Base-by-base conservation (phyloP, 225 moss, liverwort and hornwort species). In the Ulota crispa region DNA sequence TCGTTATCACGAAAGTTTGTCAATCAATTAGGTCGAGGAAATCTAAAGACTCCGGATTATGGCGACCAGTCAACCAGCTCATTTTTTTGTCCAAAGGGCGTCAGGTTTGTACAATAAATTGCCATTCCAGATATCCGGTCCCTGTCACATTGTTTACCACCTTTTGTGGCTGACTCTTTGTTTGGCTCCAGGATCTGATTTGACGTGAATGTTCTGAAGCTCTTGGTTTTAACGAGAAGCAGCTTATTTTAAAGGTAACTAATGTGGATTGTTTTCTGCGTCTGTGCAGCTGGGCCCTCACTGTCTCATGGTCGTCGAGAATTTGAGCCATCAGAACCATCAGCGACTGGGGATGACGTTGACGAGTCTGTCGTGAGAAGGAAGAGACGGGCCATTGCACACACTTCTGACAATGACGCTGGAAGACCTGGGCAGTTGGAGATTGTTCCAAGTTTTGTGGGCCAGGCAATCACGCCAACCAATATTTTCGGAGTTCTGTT, bases 401-500 rank as follows among this genome's bases (percentile, higher is more conserved):
- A 75, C 4, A 23, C 73, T 14, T 26, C 85, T 65, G 84, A 84
- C 30, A 39, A 15, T 41, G 62, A n/a, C 43, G 84, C 54, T 28
- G 52, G 34, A 63, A 83, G 68, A 26, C 32, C 69, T 60, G 73
- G 61, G 62, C 64, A 73, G 66, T 57, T 75, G 83, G 83, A 79
- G 73, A 75, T 81, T 54, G 23, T 86, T 59, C 64, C 84, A 42
- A 81, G 83, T 50, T 89, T 87, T 77, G 82, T 85, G 15, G 89
- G 85, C 19, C 78, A 87, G 61, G 81, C 77, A 60, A 73, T 83
- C 31, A 80, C 80, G 23, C 85, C 89, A 41, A 85, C 80, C 19
- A 81, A 81, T 28, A 86, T 92, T 23, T 92, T 92, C 77, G 89
- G 92, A 23, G 86, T 89, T 47, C 63, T 89, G 23, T 92, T 92